Evolutionary conservation across 306 rosid species (phyloP), one percentile per base, ranked within the genome.

Genomic region (Potentilla sterilis): DNA sequence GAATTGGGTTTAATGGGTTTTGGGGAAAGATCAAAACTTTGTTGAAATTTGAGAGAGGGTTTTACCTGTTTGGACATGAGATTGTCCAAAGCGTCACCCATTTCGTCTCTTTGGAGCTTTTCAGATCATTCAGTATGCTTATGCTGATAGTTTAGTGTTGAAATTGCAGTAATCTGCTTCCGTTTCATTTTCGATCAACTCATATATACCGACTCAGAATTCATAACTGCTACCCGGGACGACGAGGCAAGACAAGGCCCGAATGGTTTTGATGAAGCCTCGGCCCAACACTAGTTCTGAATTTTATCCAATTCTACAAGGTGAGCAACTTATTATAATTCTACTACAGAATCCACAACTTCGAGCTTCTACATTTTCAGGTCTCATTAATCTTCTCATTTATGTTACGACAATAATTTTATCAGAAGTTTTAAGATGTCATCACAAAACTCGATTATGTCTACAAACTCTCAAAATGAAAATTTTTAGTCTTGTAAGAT

Each of bases 1-100:
- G 34, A 35, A 44, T 9, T 44, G 71, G 75, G 48, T 40, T 49
- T 24, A 9, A 0, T 4, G n/a, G 70, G 32, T 59, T 61, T n/a
- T 40, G 12, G 42, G 7, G 19, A 32, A 19, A 16, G 19, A 19
- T 9, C 8, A 9, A 16, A 32, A 66, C 69, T 42, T 67, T 57
- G 34, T 61, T 18, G 61, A 21, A n/a, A 57, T 77, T 42, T 61
- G 4, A 37, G 6, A 51, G 34, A 59, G 11, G 66, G 72, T 9
- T 14, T 24, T 75, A 86, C 93, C 86, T 75, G 42, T 81, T 81
- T 85, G 76, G 87, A 81, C 67, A 47, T 70, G 70, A 89, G 79
- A 83, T 35, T 71, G 14, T 79, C 71, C 43, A 89, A 72, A 47
- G 76, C 73, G 64, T 77, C 90, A 4, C 78, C 89, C 93, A 86